phyloP scores from a whole-genome alignment of 139 green algal genomes.

The Chlorella sp. region DNA sequence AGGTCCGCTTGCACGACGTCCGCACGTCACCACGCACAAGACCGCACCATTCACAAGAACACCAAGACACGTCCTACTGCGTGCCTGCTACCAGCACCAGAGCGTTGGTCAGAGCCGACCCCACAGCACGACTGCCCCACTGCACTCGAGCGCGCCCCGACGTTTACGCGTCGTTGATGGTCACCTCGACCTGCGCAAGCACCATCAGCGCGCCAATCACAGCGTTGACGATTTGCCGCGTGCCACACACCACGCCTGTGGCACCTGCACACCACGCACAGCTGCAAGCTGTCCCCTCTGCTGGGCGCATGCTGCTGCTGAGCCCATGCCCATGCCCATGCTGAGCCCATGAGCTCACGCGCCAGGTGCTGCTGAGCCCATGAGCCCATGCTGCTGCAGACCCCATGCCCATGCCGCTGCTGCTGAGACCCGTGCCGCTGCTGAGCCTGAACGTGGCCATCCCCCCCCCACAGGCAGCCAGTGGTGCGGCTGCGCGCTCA shows the following conservation, averaged over 20 bases:
- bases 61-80: no score
- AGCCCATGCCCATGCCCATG: neutral
- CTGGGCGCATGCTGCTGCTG: no score
- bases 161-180: neutral
- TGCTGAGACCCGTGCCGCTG: neutral
- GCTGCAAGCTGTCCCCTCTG: no score
- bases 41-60: no score
- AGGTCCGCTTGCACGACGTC: no score
- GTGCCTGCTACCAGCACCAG: no score
- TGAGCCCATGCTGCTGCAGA: neutral
- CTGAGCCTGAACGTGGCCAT: neutral
- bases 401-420: neutral
- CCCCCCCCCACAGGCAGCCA: neutral
- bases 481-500: slow-evolving; percentile 53
- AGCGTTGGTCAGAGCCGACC: no score
- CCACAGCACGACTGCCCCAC: no score
- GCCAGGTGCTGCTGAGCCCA: neutral
- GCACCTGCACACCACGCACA: no score
- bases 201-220: neutral
- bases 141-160: no score
- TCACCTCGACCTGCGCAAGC: neutral
- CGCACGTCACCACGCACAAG: no score
- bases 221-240: neutral
- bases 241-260: neutral
- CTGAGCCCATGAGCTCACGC: neutral